phyloP scores from a whole-genome alignment of 345 rosid genomes.

The Stellera chamaejasme region DNA sequence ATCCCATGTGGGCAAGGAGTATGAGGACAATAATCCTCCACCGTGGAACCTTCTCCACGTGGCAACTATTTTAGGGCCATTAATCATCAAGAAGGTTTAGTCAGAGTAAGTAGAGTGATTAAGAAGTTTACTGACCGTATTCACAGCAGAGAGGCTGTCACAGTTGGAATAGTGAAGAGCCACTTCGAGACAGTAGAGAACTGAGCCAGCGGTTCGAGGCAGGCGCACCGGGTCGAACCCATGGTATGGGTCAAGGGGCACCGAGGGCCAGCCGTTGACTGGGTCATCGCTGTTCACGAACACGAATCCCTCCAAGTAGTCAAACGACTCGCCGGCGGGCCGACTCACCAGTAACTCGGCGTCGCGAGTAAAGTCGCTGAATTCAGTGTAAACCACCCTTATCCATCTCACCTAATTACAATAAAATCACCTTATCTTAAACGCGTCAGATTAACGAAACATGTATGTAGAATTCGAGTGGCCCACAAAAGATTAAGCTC shows the following conservation, averaged over 20 bases:
- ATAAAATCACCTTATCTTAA: constrained; percentile 14
- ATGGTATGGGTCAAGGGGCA: constrained; percentile 37
- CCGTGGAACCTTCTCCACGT: constrained; percentile 28
- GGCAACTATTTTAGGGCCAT: constrained; percentile 19
- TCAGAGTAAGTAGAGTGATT: too few species aligned
- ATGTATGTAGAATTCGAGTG: not conserved
- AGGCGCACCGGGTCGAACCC: constrained; percentile 35
- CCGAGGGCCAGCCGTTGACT: constrained; percentile 82
- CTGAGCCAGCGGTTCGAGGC: constrained; percentile 49
- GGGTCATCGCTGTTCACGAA: constrained; percentile 78
- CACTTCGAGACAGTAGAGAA: constrained; percentile 83
- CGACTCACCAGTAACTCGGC: constrained; percentile 78
- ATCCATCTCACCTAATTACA: constrained; percentile 85
- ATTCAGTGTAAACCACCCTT: constrained; percentile 71
- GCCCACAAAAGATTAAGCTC: too few species aligned
- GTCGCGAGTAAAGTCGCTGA: constrained; percentile 55
- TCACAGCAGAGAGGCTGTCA: constrained; percentile 37
- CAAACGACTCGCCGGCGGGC: constrained; percentile 43
- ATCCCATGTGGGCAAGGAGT: not conserved
- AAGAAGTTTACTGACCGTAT: constrained; percentile 40
- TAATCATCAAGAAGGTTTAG: not conserved
- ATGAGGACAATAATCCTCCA: constrained; percentile 15
- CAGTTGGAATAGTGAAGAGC: constrained; percentile 50
- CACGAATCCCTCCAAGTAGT: constrained; percentile 87
- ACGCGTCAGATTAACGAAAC: constrained; percentile 7